Evolutionary conservation across 2,329 filamentous ascomycete species (phyloP), one percentile per base, ranked within the genome.

Genomic region (Nemania sp.): DNA sequence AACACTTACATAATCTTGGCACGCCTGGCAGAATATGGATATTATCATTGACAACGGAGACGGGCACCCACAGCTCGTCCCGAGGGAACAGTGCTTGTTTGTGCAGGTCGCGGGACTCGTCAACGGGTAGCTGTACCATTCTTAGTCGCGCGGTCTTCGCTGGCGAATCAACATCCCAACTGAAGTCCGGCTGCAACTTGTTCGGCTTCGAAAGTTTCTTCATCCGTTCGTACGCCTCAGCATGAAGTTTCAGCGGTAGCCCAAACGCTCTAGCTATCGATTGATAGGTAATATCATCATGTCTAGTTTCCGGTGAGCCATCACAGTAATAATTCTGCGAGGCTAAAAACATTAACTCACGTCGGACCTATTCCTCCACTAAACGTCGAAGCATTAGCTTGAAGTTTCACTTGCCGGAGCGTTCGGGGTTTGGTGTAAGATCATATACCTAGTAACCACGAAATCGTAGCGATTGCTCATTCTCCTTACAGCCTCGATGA

Each of bases 211-310:
- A 90, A 7, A 96, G 79, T 57, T 75, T 79, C 74, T 89, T 92
- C 94, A 97, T 97, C 67, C 87, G 86, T 60, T 84, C 80, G 64
- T 88, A 89, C 0, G 92, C 86, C 53, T 84, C 82, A 37, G 90
- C 75, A 76, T 97, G 90, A 23, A 96, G 80, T 62, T 86, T 81
- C 15, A 97, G 77, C 12, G 86, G 82, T 6, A 97, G 78, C 37
- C 78, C 75, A 70, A 97, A 97, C 6, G 92, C 94, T 70, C 91
- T 91, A 60, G 90, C 92, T 70, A 99, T 95, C 33, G 91, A 93
- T 68, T 89, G 80, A 75, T 99, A 99, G 22, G 94, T 97, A 64
- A 97, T 97, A 70, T 99, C 94, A 72, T 99, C 94, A 77, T 97
- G 93, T 51, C 90, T 95, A 63, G 59, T 49, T 39, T 37, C 42